A percentile compares a stretch with the other conserved stretches of the same genome.
These are phyloP conservation scores for Dissophora ornata DNA, from an alignment of 192 early-diverging fungal genomes.

Conservation along the genomic window DNA sequence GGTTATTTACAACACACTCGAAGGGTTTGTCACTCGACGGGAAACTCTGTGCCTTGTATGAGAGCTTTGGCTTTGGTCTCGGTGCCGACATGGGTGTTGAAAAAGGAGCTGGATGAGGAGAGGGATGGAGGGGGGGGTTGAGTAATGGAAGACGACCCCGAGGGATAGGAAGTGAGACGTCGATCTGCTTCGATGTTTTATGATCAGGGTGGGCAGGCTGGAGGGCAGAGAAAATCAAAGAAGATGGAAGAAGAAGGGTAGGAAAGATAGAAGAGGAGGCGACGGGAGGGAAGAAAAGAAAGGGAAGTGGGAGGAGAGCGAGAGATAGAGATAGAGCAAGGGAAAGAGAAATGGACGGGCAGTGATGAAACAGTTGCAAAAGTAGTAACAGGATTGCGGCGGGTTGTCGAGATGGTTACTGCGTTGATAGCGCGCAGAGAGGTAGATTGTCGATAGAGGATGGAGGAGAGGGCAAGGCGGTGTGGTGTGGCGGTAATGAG, in stretches of 20 bases:
- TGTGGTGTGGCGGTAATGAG: constrained; percentile 29
- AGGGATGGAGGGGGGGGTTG: background rate
- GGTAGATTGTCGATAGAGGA: too few relatives aligned
- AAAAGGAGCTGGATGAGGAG: background rate
- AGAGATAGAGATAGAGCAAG: constrained; percentile 1
- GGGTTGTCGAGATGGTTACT: constrained; percentile 1
- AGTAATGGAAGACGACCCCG: background rate
- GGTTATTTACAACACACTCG: constrained; percentile 50
- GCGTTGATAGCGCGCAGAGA: too few relatives aligned
- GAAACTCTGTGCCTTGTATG: constrained; percentile 53
- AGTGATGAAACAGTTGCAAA: constrained; percentile 30
- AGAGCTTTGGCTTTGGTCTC: constrained; percentile 51
- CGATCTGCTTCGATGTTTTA: too few relatives aligned
- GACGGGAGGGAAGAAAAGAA: background rate
- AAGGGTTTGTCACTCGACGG: constrained; percentile 51
- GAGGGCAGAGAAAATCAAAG: constrained; percentile 6
- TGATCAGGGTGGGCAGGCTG: background rate
- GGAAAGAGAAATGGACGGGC: background rate
- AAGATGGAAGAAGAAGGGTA: background rate
- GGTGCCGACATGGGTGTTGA: constrained; percentile 11
- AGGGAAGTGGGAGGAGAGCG: background rate
- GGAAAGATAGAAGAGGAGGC: constrained; percentile 5
- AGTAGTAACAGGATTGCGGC: constrained; percentile 29
- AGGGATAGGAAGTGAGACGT: constrained; percentile 7
- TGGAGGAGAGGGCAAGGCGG: background rate